Evolutionary conservation across 306 rosid species (phyloP), one percentile per base, ranked within the genome.

Genomic region (Quercus alba): DNA sequence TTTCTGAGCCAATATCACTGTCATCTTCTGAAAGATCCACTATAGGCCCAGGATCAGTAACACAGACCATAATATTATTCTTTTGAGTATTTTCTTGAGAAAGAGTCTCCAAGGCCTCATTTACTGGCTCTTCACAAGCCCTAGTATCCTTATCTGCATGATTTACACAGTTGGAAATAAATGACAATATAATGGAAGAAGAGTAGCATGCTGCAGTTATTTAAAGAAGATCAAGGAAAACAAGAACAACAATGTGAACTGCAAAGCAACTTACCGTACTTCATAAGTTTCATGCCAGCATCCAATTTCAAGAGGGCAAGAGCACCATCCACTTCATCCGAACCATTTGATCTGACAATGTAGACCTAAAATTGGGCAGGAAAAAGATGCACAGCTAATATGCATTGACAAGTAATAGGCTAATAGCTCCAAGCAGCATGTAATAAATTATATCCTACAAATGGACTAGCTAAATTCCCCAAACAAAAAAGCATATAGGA

Each of bases 261-360:
- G 72, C 57, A 46, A 23, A 68, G 25, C 46, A 73, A 72, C 84
- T 71, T 85, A 86, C 89, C 54, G 35, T 14, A 21, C 26, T 72
- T 28, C 8, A 38, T 64, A 69, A 46, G 72, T 28, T 58, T 64
- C 10, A 5, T 68, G 84, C 67, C 38, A 33, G 71, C 73, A 44
- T 86, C 84, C 77, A 74, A 78, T 61, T 75, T 26, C 19, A 85
- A 78, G 56, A 86, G 88, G 75, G 73, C 82, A 63, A 80, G 85
- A 46, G 89, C 90, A 68, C 85, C 81, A 79, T 75, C 89, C 76
- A 88, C 28, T 55, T 85, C 84, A 73, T 87, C 87, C 5, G 81
- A 51, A 55, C 62, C 77, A 73, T 74, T 75, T 17, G 82, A 81
- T 86, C 88, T 81, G 75, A 89, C 71, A 66, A 89, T 89, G 73